Evolutionary conservation across 306 rosid genomes (phyloP).

Genomic region (cucumber (Cucumis sativus)): Cucumber_9930_V3 NC_026657.2:38205001-38205500

Average conservation of each 20-base stretch:
- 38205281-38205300: not conserved
- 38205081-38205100: slow-evolving; percentile 1
- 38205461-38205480: slow-evolving; percentile 2
- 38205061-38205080: slow-evolving; percentile 11
- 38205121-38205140: not conserved
- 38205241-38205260: slow-evolving; percentile 18
- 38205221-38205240: not conserved
- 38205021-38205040: slow-evolving; percentile 41
- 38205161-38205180: not conserved
- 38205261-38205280: not conserved
- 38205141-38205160: not conserved
- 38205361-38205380: not conserved
- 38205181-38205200: not conserved
- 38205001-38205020: slow-evolving; percentile 44
- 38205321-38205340: not conserved
- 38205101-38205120: not conserved
- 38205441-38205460: not conserved
- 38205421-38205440: not conserved
- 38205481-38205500: not conserved
- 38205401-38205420: not conserved
- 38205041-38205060: slow-evolving; percentile 29
- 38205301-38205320: not conserved
- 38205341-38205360: not conserved
- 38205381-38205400: not conserved
- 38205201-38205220: slow-evolving; percentile 2